Evolutionary conservation across 768 basidiomycete species (phyloP).

Genomic region (Tylopilus subfusipes): DNA sequence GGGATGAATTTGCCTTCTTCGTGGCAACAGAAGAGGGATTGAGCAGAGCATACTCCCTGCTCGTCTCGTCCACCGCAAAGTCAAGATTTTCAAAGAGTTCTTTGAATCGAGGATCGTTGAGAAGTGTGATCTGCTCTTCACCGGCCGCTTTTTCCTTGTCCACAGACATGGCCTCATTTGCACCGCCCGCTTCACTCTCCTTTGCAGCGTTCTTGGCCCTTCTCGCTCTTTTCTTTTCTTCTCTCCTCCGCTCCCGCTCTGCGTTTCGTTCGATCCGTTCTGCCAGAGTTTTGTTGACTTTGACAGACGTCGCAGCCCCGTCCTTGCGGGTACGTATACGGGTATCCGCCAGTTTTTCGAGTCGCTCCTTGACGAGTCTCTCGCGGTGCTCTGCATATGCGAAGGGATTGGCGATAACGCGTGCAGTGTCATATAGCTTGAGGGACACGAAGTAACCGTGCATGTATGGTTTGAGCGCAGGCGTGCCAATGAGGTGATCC

Average conservation of each 20-base stretch:
- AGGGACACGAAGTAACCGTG: slow-evolving; percentile 98
- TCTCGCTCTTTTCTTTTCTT: slow-evolving; percentile 50
- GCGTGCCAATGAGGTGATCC: slow-evolving; percentile 91
- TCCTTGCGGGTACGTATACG: slow-evolving; percentile 83
- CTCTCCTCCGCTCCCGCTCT: slow-evolving; percentile 50
- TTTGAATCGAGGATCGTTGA: slow-evolving; percentile 86
- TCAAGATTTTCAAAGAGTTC: slow-evolving; percentile 89
- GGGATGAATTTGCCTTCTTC: slow-evolving; percentile 37
- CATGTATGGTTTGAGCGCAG: slow-evolving; percentile 98
- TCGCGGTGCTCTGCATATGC: slow-evolving; percentile 94
- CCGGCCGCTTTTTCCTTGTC: slow-evolving; percentile 21
- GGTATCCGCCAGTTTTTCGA: slow-evolving; percentile 91
- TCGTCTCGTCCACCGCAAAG: slow-evolving; percentile 87
- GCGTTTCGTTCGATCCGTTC: slow-evolving; percentile 66
- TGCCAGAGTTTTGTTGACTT: slow-evolving; percentile 76
- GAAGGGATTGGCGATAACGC: slow-evolving; percentile 94
- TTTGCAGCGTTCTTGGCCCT: slow-evolving; percentile 38
- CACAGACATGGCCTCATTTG: slow-evolving; percentile 33
- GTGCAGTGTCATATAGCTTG: slow-evolving; percentile 93
- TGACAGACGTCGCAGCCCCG: slow-evolving; percentile 24
- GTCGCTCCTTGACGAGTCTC: slow-evolving; percentile 78
- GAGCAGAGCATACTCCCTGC: slow-evolving; percentile 85
- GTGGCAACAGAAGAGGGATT: slow-evolving; percentile 81
- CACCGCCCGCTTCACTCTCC: slow-evolving; percentile 33
- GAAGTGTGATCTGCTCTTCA: slow-evolving; percentile 43